Percentiles rank a stretch among this genome's conserved stretches.
phyloP scores from a whole-genome alignment of 441 rosid genomes.

The Daphne laureola region DNA sequence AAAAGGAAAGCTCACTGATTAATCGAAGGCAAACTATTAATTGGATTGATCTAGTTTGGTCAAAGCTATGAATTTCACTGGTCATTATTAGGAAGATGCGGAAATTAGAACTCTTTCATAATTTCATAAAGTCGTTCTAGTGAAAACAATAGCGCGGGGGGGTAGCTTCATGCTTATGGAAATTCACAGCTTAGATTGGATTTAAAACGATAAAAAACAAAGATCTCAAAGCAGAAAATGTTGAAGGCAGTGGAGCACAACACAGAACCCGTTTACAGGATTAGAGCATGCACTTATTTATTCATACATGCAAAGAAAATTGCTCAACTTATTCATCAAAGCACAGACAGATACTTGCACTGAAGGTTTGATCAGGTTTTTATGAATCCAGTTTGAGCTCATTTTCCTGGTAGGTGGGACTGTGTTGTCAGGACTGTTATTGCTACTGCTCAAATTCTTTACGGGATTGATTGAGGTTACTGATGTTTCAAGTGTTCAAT shows the following conservation, averaged over 20 bases:
- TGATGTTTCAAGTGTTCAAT: too few relatives aligned
- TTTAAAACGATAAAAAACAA: conserved; percentile 14
- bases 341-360: too few relatives aligned
- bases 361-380: too few relatives aligned
- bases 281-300: conserved; percentile 4
- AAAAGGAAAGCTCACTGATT: too few relatives aligned
- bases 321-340: conserved; percentile 7
- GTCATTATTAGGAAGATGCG: neutral
- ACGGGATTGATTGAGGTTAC: too few relatives aligned
- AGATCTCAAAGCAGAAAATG: conserved; percentile 1
- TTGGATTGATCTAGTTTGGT: neutral
- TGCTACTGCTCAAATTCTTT: too few relatives aligned
- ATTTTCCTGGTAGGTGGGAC: conserved; percentile 21
- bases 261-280: conserved; percentile 7
- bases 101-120: conserved; percentile 19
- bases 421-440: too few relatives aligned
- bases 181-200: conserved; percentile 12
- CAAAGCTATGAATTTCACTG: neutral
- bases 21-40: too few relatives aligned
- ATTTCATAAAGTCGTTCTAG: conserved; percentile 14
- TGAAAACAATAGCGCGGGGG: conserved; percentile 11
- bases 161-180: conserved; percentile 8
- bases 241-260: neutral
- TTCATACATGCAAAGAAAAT: conserved; percentile 11
- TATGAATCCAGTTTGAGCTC: too few relatives aligned